phyloP scores from a whole-genome alignment of 1,139 yeast genomes.

The Blastobotrys indianensis region DNA sequence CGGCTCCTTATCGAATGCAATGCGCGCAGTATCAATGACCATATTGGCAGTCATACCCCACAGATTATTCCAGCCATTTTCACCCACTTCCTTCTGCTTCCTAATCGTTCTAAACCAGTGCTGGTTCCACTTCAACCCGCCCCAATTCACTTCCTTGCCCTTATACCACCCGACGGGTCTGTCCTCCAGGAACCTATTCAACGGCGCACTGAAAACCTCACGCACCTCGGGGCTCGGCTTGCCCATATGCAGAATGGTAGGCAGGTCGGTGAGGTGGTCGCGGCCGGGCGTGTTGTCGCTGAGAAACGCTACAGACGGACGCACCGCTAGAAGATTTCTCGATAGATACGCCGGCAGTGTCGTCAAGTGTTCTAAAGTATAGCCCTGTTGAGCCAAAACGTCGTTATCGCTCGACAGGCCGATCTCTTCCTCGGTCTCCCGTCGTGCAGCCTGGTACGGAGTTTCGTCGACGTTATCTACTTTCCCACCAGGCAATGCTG shows the following conservation, averaged over 20 bases:
- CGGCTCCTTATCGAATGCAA: conserved; percentile 44
- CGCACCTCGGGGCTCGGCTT: conserved; percentile 34
- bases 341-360: conserved; percentile 71
- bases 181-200: conserved; percentile 24
- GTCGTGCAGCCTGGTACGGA: conserved; percentile 65
- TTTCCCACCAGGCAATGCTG: conserved; percentile 76
- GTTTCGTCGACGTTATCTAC: conserved; percentile 43
- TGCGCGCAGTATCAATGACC: conserved; percentile 65
- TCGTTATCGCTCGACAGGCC: conserved; percentile 56
- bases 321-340: conserved; percentile 72
- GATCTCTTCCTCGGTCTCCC: conserved; percentile 85
- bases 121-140: conserved; percentile 31
- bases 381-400: conserved; percentile 30
- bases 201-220: conserved; percentile 31
- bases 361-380: conserved; percentile 46
- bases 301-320: conserved; percentile 64
- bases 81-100: conserved; percentile 46
- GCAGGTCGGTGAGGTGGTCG: conserved; percentile 25
- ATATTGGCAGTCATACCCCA: conserved; percentile 94
- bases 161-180: conserved; percentile 31
- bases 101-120: conserved; percentile 30
- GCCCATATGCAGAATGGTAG: conserved; percentile 33
- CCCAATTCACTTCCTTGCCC: conserved; percentile 32
- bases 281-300: conserved; percentile 7
- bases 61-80: conserved; percentile 60